Evolutionary conservation across 768 basidiomycete species (phyloP).

Genomic region (Leccinum boreale): DNA sequence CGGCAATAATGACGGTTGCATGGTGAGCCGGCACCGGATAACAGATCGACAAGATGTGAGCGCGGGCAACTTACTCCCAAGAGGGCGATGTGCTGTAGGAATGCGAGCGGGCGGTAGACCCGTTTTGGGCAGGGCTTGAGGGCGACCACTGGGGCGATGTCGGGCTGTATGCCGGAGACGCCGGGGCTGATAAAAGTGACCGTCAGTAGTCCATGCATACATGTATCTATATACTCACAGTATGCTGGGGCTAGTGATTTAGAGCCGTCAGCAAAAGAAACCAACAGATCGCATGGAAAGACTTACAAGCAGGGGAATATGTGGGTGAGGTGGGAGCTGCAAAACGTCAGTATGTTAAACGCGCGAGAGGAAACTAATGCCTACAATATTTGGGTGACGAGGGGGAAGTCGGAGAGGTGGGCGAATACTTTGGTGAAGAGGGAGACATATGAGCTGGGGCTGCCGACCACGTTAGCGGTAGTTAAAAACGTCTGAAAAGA

Average conservation of each 20-base stretch:
- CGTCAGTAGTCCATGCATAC: conserved; percentile 3
- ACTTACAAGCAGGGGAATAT: conserved; percentile 86
- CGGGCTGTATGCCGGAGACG: conserved; percentile 83
- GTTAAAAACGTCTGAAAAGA: background rate
- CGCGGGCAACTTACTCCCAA: conserved; percentile 39
- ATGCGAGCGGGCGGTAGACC: conserved; percentile 37
- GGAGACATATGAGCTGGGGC: conserved; percentile 84
- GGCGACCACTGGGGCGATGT: conserved; percentile 85
- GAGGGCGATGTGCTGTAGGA: conserved; percentile 51
- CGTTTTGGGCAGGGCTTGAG: conserved; percentile 67
- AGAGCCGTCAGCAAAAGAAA: conserved; percentile 4
- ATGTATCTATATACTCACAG: conserved; percentile 47
- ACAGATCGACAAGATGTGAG: conserved; percentile 8
- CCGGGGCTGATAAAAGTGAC: conserved; percentile 52
- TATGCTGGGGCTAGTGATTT: conserved; percentile 64
- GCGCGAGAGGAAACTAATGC: conserved; percentile 24
- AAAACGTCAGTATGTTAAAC: conserved; percentile 11
- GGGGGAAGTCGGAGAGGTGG: conserved; percentile 89
- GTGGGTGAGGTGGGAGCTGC: conserved; percentile 83
- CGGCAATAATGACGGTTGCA: conserved; percentile 6
- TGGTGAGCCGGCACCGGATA: conserved; percentile 9
- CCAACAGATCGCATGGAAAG: background rate
- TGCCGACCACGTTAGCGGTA: conserved; percentile 25
- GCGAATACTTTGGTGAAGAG: conserved; percentile 89
- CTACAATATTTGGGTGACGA: conserved; percentile 90